A percentile compares a stretch with the other conserved stretches of the same genome.
These are phyloP conservation scores for Penicillium cataractarum DNA, from an alignment of 495 filamentous ascomycete species.

Conservation along the genomic window DNA sequence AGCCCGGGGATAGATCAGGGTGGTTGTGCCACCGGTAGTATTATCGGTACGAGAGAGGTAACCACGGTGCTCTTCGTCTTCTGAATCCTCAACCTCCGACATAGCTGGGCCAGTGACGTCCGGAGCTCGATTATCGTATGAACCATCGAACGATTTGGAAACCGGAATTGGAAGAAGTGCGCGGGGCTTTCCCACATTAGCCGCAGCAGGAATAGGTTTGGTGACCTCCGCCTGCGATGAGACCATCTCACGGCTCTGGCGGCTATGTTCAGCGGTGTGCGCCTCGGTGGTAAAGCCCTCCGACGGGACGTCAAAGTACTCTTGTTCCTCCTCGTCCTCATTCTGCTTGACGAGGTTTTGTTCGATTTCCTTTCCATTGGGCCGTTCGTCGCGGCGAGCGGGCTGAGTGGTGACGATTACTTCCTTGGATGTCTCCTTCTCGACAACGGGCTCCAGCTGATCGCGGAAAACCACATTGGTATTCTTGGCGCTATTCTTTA, in stretches of 20 bases:
- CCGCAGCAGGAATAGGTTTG: conserved; percentile 12
- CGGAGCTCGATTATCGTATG: conserved; percentile 1
- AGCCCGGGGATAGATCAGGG: conserved; percentile 69
- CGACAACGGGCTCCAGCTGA: conserved; percentile 36
- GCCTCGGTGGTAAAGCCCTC: not conserved
- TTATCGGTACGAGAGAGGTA: conserved; percentile 76
- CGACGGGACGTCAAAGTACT: conserved; percentile 1
- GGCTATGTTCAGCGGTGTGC: not conserved
- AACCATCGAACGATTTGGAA: not conserved
- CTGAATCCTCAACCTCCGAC: conserved; percentile 71
- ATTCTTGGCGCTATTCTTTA: conserved; percentile 55
- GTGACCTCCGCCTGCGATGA: not conserved
- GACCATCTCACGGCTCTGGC: not conserved
- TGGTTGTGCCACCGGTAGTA: conserved; percentile 73
- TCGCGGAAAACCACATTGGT: conserved; percentile 69
- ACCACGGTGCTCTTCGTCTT: conserved; percentile 77
- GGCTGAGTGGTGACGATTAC: conserved; percentile 20
- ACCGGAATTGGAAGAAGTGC: not conserved
- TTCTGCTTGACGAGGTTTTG: conserved; percentile 10
- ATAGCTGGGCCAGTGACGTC: conserved; percentile 21
- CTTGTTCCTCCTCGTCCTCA: not conserved
- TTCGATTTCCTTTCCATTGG: conserved; percentile 15
- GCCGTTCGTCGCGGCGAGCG: conserved; percentile 20
- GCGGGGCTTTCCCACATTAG: conserved; percentile 6
- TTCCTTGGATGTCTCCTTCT: conserved; percentile 46